Conservation (phyloP, 495 filamentous ascomycete species). For the Penicillium verhagenii region DNA sequence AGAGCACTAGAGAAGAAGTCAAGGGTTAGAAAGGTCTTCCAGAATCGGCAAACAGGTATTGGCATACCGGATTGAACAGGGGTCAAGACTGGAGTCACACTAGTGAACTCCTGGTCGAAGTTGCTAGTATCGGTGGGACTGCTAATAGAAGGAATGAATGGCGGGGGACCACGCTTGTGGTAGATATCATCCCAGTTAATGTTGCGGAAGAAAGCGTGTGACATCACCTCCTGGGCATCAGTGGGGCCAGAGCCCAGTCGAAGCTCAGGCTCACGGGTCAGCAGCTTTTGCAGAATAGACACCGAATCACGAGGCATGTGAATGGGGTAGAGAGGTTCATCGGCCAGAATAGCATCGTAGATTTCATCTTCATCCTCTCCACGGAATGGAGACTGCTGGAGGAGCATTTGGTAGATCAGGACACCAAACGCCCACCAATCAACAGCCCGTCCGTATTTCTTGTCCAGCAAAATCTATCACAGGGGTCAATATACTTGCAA, state of each 20-base stretch:
- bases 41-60: background rate
- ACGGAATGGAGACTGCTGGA: constrained; percentile 98
- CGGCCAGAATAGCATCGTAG: constrained; percentile 97
- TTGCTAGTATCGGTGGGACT: constrained; percentile 97
- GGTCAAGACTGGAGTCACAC: constrained; percentile 94
- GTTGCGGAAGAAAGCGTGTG: constrained; percentile 95
- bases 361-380: constrained; percentile 99
- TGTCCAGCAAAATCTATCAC: constrained; percentile 89
- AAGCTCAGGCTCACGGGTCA: constrained; percentile 91
- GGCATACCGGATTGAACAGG: constrained; percentile 95
- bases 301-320: constrained; percentile 99
- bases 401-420: constrained; percentile 98
- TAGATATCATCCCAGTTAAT: constrained; percentile 99
- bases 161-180: constrained; percentile 84
- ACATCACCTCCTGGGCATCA: constrained; percentile 99
- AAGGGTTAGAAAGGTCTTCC: constrained; percentile 11
- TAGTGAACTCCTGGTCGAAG: constrained; percentile 98
- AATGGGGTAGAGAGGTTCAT: constrained; percentile 97
- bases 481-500: background rate
- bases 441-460: constrained; percentile 97
- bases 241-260: constrained; percentile 92
- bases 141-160: constrained; percentile 85
- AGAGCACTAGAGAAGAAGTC: constrained; percentile 65
- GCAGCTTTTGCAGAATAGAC: constrained; percentile 94
- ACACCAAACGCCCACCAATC: constrained; percentile 99